phyloP scores from a whole-genome alignment of 352 stramenopile species.

The Phytophthora hybrid region DNA sequence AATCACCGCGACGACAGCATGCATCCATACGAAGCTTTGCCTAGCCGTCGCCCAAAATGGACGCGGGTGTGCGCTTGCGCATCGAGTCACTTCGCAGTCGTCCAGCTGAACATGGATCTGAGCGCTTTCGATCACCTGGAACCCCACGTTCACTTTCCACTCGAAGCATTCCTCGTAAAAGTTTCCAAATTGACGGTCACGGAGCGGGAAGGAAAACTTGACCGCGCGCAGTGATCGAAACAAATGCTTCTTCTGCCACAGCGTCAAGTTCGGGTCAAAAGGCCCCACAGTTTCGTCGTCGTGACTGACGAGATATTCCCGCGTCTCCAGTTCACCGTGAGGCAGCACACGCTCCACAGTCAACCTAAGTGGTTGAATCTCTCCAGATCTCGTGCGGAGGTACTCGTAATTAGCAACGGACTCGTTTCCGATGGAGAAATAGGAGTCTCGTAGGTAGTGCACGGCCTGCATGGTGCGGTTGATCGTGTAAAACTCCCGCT shows the following conservation, averaged over 20 bases:
- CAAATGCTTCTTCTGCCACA: conserved; percentile 52
- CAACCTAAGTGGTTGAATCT: conserved; percentile 51
- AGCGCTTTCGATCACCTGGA: conserved; percentile 57
- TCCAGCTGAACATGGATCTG: conserved; percentile 64
- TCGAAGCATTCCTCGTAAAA: conserved; percentile 90
- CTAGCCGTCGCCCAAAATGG: conserved; percentile 66
- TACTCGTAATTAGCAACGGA: conserved; percentile 90
- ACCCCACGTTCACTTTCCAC: conserved; percentile 70
- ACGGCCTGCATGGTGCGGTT: conserved; percentile 76
- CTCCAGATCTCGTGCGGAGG: conserved; percentile 26
- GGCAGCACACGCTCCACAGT: conserved; percentile 45
- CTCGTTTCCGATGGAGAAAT: conserved; percentile 73
- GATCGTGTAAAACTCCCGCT: conserved; percentile 77
- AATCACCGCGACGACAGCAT: conserved; percentile 62
- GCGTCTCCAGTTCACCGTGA: conserved; percentile 41
- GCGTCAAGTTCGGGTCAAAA: conserved; percentile 54
- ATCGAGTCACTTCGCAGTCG: conserved; percentile 68
- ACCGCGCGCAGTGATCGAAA: conserved; percentile 58
- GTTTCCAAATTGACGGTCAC: conserved; percentile 75
- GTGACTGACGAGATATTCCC: conserved; percentile 56
- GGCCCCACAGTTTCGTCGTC: conserved; percentile 56
- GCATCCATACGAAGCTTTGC: conserved; percentile 81
- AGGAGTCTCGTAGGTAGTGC: conserved; percentile 74
- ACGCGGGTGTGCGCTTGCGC: conserved; percentile 38
- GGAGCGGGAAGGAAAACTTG: conserved; percentile 64